Evolutionary conservation across 2,329 filamentous ascomycete genomes (phyloP).

Genomic region (Celoporthe dispersa): DNA sequence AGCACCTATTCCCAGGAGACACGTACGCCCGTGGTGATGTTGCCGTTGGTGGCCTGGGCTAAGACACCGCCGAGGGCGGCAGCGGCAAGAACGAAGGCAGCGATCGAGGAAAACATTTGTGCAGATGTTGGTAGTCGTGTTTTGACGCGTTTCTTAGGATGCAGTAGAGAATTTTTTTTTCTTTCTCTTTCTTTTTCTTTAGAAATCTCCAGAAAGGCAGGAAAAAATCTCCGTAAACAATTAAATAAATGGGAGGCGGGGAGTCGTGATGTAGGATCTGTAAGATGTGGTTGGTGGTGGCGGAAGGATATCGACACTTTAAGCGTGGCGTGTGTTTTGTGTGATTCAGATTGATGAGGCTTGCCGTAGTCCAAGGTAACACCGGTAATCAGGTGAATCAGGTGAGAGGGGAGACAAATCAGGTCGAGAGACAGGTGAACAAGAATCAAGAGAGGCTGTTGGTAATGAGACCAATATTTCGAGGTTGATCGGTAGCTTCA

Average conservation of each 20-base stretch:
- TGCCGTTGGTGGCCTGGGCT: slow-evolving; percentile 4
- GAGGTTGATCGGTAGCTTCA: neutral
- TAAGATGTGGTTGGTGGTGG: neutral
- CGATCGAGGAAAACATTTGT: slow-evolving; percentile 20
- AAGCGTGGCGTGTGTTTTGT: neutral
- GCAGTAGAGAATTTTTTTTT: neutral
- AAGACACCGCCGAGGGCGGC: slow-evolving; percentile 3
- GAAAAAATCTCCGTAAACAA: no score
- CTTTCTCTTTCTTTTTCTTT: no score
- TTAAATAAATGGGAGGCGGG: neutral
- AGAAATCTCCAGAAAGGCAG: no score
- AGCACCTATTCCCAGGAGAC: neutral
- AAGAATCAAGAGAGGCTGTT: neutral
- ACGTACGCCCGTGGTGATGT: slow-evolving; percentile 21
- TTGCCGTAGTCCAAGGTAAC: neutral
- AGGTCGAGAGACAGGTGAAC: neutral
- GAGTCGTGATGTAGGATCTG: neutral
- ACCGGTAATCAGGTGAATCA: neutral
- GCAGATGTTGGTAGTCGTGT: neutral
- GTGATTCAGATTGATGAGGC: neutral
- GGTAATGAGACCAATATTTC: neutral
- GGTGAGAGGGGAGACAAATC: neutral
- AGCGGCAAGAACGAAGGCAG: slow-evolving; percentile 13
- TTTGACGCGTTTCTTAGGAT: neutral
- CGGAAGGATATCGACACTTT: neutral